phyloP scores from a whole-genome alignment of 2,329 filamentous ascomycete species.

The Colletotrichum australisinense region DNA sequence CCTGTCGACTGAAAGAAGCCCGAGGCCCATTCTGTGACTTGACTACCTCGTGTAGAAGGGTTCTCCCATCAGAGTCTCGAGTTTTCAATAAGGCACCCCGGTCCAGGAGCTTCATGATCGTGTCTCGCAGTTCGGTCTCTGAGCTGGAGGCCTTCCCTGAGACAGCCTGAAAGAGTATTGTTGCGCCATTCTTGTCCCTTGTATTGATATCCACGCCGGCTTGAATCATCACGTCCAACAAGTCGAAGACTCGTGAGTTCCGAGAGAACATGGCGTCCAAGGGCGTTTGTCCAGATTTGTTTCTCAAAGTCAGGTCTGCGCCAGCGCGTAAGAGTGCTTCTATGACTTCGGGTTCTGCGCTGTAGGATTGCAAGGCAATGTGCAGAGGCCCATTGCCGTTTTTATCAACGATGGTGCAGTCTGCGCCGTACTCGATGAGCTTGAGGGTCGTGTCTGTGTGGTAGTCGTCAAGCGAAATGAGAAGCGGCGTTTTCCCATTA shows the following conservation, averaged over 20 bases:
- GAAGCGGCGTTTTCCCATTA: slow-evolving; percentile 41
- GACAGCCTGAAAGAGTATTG: slow-evolving; percentile 33
- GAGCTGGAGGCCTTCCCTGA: neutral
- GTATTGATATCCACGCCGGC: slow-evolving; percentile 40
- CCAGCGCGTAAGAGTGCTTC: slow-evolving; percentile 35
- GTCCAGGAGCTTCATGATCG: slow-evolving; percentile 31
- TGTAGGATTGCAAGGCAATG: neutral
- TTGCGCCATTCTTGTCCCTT: slow-evolving; percentile 33
- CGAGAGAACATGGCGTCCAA: neutral
- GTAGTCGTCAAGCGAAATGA: slow-evolving; percentile 27
- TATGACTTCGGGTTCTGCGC: neutral
- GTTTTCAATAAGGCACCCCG: slow-evolving; percentile 29
- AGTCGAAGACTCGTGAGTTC: neutral
- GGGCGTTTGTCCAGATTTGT: slow-evolving; percentile 35
- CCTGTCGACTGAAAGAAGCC: neutral
- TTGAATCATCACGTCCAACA: slow-evolving; percentile 28
- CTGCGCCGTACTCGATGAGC: slow-evolving; percentile 35
- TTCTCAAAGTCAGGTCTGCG: slow-evolving; percentile 38
- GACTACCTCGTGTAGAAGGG: slow-evolving; percentile 36
- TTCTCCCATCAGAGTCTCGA: slow-evolving; percentile 36
- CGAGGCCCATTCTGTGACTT: neutral
- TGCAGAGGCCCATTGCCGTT: slow-evolving; percentile 40
- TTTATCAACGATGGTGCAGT: slow-evolving; percentile 36
- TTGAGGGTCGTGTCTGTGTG: neutral
- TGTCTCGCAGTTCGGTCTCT: neutral